Evolutionary conservation across 164 flowering plant genomes (phyloP).

Genomic region (Vitis rupestris): DNA sequence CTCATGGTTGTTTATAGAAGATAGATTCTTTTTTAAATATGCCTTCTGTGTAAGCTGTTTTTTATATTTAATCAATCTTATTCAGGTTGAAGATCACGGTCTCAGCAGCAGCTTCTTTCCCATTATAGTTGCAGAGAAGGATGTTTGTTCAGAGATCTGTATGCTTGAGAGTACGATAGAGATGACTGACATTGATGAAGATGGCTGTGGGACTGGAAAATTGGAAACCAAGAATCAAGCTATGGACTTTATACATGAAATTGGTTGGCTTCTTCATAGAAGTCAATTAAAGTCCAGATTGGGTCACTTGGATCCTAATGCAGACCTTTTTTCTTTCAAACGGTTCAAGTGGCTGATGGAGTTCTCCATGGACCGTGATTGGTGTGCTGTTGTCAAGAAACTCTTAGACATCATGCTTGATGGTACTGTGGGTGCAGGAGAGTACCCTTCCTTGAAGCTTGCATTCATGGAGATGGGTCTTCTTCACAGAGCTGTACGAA

Average conservation of each 20-base stretch:
- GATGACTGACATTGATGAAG: constrained; percentile 18
- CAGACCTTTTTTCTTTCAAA: constrained; percentile 30
- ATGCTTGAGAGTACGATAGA: constrained; percentile 41
- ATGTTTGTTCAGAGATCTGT: constrained; percentile 56
- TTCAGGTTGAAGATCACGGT: constrained; percentile 56
- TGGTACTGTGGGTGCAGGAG: constrained; percentile 43
- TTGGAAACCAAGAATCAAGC: constrained; percentile 35
- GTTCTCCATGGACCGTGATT: constrained; percentile 59
- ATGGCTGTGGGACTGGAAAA: constrained; percentile 8
- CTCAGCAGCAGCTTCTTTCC: constrained; percentile 51
- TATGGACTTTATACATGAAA: constrained; percentile 43
- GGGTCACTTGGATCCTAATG: constrained; percentile 27
- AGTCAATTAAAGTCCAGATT: constrained; percentile 28
- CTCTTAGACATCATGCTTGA: constrained; percentile 43
- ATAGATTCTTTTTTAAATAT: background rate
- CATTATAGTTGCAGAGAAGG: constrained; percentile 52
- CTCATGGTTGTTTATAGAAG: background rate
- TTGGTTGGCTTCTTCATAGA: constrained; percentile 54
- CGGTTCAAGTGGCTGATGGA: constrained; percentile 56
- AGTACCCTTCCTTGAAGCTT: constrained; percentile 21
- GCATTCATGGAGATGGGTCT: constrained; percentile 46
- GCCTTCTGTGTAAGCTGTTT: background rate
- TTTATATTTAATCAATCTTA: background rate
- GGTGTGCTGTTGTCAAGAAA: constrained; percentile 64
- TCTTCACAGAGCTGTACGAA: constrained; percentile 62